Evolutionary conservation across 208 protist genomes (phyloP).

Genomic region (Trypanosomatidae sp.): DNA sequence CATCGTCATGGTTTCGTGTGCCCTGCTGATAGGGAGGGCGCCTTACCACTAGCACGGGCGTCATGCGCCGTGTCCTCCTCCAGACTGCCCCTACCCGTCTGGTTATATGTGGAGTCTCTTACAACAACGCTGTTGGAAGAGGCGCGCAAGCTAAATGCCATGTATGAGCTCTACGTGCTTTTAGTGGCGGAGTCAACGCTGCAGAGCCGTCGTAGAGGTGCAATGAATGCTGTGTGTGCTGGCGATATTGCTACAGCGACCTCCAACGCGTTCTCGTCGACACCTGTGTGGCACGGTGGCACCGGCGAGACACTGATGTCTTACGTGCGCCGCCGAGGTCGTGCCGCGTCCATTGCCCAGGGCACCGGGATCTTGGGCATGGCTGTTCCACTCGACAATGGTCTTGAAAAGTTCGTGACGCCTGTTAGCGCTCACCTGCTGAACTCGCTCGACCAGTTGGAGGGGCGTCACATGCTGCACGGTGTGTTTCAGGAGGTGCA

Average conservation of each 20-base stretch:
- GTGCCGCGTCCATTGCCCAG: conserved; percentile 4
- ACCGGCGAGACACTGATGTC: conserved; percentile 14
- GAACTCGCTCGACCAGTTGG: conserved; percentile 22
- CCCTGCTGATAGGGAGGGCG: not conserved
- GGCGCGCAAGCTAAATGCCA: conserved; percentile 27
- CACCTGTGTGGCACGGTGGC: conserved; percentile 14
- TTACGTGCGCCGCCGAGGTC: conserved; percentile 16
- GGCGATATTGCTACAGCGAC: not conserved
- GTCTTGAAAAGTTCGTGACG: conserved; percentile 21
- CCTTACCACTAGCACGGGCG: not conserved
- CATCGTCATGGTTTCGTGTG: not conserved
- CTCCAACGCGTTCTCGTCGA: conserved; percentile 4
- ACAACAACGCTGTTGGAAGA: conserved; percentile 28
- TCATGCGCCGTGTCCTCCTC: not conserved
- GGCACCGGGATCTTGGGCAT: conserved; percentile 8
- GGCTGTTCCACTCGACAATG: conserved; percentile 6
- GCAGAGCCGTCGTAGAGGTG: conserved; percentile 2
- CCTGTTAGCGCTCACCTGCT: conserved; percentile 25
- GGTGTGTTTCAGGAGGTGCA: conserved; percentile 23
- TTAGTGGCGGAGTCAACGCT: conserved; percentile 14
- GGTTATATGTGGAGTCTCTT: conserved; percentile 26
- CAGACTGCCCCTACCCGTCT: conserved; percentile 22
- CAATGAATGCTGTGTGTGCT: not conserved
- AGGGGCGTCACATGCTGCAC: conserved; percentile 28
- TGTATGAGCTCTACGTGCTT: conserved; percentile 20